Evolutionary conservation across 2,329 filamentous ascomycete species (phyloP), one percentile per base, ranked within the genome.

Genomic region (Zymoseptoria passerinii): DNA sequence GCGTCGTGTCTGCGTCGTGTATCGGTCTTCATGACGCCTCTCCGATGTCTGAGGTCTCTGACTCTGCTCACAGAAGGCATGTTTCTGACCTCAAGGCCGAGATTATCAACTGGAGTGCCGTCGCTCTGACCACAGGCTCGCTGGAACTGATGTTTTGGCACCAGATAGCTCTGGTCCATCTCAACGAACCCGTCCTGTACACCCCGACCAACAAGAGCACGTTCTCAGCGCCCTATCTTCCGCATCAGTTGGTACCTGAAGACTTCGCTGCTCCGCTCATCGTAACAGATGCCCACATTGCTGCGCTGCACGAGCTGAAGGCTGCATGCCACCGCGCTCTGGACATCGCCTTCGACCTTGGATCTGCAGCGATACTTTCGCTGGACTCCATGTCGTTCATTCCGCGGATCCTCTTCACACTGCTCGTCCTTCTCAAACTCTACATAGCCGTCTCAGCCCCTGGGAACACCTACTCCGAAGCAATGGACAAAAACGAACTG

Each of bases 181-280:
- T 66, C 1, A 61, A 67, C 52, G 65, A 66, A 48, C 56, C 61
- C 9, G 57, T 63, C 1, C 60, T 67, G 3, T 64, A 67, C 19
- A 67, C 65, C 2, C 20, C 50, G 3, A 64, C 64, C 0, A 67
- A 65, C 57, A 66, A 66, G 29, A 48, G 49, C 1, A 62, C 58
- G 2, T 67, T 67, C 53, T 61, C 63, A 1, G 61, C 61, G 16
- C 65, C 65, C 4, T 62, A 56, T 35, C 28, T 63, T 18, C 49
- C 64, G 7, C 58, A 63, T 5, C 59, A 54, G 9, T 52, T 67
- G 10, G 54, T 59, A 27, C 54, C 61, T 9, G 59, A 56, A 20
- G 65, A 66, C 54, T 61, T 64, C 23, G 59, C 65, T 8, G 48
- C 40, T n/a, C 63, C 65, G 13, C 35, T n/a, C 13, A 48, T 54